A percentile compares a stretch with the other conserved stretches of the same genome.
Conservation (phyloP, 169 alveolate genomes). For the Sarcocystis neurona region DNA sequence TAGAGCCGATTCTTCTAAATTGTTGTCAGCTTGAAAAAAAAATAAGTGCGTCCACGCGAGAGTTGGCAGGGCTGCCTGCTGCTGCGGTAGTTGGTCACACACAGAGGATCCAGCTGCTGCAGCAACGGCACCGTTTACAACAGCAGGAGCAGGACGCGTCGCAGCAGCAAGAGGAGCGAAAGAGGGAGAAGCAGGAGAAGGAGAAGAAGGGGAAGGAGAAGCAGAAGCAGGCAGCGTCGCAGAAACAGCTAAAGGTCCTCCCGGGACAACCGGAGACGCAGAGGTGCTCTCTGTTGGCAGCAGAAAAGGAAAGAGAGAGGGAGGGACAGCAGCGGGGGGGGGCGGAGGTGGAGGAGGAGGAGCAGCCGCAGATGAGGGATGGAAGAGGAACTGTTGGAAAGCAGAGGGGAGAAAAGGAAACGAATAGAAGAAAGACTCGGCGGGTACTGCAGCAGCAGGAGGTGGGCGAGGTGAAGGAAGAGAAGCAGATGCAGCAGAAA, state of each 20-base stretch:
- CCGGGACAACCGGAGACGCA: background rate
- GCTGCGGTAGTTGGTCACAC: constrained; percentile 41
- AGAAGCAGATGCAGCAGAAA: background rate
- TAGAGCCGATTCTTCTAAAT: constrained; percentile 72
- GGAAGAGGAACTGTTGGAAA: background rate
- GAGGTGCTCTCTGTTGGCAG: background rate
- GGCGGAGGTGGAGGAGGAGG: background rate
- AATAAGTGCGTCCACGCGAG: constrained; percentile 71
- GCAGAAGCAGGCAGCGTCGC: background rate
- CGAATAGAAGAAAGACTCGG: background rate
- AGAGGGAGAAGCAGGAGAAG: background rate
- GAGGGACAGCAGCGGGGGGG: background rate
- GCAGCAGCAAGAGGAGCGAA: constrained; percentile 10
- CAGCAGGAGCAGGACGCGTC: background rate
- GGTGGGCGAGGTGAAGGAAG: constrained; percentile 4
- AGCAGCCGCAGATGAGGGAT: background rate
- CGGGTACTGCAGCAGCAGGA: too few species aligned
- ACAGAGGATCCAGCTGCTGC: constrained; percentile 9
- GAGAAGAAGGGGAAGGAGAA: background rate
- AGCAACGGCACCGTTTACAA: background rate
- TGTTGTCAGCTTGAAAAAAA: constrained; percentile 76
- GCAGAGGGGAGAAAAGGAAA: background rate
- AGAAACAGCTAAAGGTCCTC: background rate
- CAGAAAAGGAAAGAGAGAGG: background rate
- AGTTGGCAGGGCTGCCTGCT: constrained; percentile 23